Base-by-base conservation (phyloP, 2,329 filamentous ascomycete genomes). In the Penicillium rolfsii region DNA sequence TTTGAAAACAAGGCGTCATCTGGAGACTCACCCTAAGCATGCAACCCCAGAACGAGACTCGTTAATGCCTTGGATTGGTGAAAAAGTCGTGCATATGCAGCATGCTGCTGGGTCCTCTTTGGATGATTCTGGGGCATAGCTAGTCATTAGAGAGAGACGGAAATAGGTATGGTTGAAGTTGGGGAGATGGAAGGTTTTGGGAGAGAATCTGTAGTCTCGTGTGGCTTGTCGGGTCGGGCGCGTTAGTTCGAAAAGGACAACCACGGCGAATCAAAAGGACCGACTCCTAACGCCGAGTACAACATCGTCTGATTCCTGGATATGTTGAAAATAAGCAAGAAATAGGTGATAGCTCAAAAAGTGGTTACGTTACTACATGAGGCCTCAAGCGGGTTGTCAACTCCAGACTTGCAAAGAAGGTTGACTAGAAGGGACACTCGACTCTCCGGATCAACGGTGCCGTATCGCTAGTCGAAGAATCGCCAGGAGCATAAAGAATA, bases 1-100 rank as follows among this genome's bases (percentile, higher is more conserved):
- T 28, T 35, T 22, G 38, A 26, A 58, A 58, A 24, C 46, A 50
- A 59, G 41, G 41, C 57, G 52, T 55, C 48, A 36, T 45, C 48
- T 52, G 24, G 30, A 52, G 55, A 45, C 22, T 4, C 16, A 33
- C 54, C 43, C 26, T 45, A 49, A 56, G 5, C 36, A 52, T 58
- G 24, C 48, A 45, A 24, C 38, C 48, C 38, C n/a, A 22, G 38
- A 22, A 45, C 12, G 24, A n/a, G 30, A 16, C 30, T 48, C 6
- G 45, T 28, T 7, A 33, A 30, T 30, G 38, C 38, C 38, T 38
- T 19, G 35, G 38, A 4, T 28, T 36, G n/a, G 14, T 19, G 28
- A n/a, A n/a, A 19, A 43, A 40, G 28, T 45, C 38, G 12, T 52
- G 48, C 55, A 52, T 46, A 49, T 52, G 48, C 36, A 41, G 38